Base-by-base conservation (phyloP, 768 basidiomycete genomes). In the Mycena kentingensis region DNA sequence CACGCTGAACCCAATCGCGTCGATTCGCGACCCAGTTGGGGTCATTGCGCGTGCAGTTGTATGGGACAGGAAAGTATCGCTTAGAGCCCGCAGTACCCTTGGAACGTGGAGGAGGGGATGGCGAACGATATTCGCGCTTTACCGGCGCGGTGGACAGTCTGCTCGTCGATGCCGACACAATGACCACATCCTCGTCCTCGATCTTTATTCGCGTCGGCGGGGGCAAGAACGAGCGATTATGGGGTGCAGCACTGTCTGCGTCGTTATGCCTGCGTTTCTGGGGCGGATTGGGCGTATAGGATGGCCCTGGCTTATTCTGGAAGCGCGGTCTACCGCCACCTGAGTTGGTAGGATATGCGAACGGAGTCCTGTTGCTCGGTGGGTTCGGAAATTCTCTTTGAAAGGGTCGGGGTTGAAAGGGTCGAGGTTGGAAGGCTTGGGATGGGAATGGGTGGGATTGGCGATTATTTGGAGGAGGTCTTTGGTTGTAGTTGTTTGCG, bases 61-160 rank as follows among this genome's bases (percentile, higher is more conserved):
- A 16, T 1, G 60, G 60, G 2, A 62, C 48, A 24, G 57, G 60
- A 31, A 53, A 58, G 45, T 45, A 62, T 41, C 60, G 52, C 39
- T 62, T 56, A 15, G 57, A 54, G 19, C 60, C 60, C 21, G 51
- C 44, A 2, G 52, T 59, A 16, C 38, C 54, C 18, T 48, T 34
- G 34, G 44, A 57, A 4, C 56, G 51, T 3, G 52, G 57, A 13
- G 50, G 36, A 2, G 54, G 48, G 31, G 54, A 52, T 12, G 49
- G 48, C 1, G 46, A 54, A 38, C 52, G 50, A 3, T 25, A 11
- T 38, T 56, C 54, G 21, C 29, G 41, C 31, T 53, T 56, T 41
- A 58, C 25, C n/a, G n/a, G n/a, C n/a, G n/a, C n/a, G n/a, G n/a
- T n/a, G n/a, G n/a, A n/a, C n/a, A n/a, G n/a, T n/a, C n/a, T n/a